Percentiles rank a stretch among this genome's conserved stretches.
Conservation (phyloP, 805 yeast genomes). For the Wickerhamomyces strasburgensis region DNA sequence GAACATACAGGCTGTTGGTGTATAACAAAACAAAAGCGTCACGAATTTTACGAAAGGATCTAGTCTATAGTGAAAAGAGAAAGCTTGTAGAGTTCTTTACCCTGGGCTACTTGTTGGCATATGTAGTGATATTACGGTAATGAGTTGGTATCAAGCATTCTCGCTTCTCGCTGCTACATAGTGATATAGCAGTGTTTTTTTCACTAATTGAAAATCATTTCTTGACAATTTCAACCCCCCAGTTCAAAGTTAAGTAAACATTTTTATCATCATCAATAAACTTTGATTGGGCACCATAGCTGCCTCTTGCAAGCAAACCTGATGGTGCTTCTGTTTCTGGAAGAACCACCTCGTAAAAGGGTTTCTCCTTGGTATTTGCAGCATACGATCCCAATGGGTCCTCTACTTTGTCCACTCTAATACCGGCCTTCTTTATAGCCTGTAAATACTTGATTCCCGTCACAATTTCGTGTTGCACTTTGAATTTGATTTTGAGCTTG, state of each 20-base stretch:
- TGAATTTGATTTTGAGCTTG: slow-evolving; percentile 66
- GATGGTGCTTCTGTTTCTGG: slow-evolving; percentile 85
- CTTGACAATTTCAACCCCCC: slow-evolving; percentile 82
- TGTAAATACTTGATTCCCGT: slow-evolving; percentile 88
- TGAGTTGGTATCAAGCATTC: too few relatives aligned
- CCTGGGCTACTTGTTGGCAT: too few relatives aligned
- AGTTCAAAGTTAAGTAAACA: slow-evolving; percentile 68
- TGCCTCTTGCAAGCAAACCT: slow-evolving; percentile 84
- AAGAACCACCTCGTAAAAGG: slow-evolving; percentile 60
- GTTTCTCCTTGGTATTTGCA: slow-evolving; percentile 78
- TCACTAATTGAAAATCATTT: too few relatives aligned
- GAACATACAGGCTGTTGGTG: neutral
- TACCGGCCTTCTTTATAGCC: slow-evolving; percentile 80
- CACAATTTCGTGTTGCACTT: slow-evolving; percentile 85
- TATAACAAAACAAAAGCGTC: neutral
- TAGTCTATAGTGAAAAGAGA: too few relatives aligned
- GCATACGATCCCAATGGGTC: slow-evolving; percentile 90
- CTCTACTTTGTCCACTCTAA: slow-evolving; percentile 78
- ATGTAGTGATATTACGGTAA: too few relatives aligned
- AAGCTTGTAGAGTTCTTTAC: neutral
- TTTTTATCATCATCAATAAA: slow-evolving; percentile 83
- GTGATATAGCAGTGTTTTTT: too few relatives aligned
- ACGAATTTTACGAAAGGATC: neutral
- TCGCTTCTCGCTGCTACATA: too few relatives aligned
- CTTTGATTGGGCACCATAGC: slow-evolving; percentile 73